phyloP scores from a whole-genome alignment of 371 early-diverging fungal genomes.

The Blastocladiella emersonii region DNA sequence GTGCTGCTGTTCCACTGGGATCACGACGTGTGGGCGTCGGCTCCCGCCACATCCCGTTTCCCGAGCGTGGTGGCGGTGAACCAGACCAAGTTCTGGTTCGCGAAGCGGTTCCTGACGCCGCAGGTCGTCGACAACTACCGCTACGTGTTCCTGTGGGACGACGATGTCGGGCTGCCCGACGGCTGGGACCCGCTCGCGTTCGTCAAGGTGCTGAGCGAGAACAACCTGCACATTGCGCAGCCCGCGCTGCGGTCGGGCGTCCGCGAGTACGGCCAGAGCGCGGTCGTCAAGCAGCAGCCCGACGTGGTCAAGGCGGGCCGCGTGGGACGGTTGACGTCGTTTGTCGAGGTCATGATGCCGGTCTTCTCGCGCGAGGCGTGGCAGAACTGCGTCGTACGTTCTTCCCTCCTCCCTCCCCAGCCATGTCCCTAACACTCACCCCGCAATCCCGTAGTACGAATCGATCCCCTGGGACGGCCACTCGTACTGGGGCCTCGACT shows the following conservation, averaged over 20 bases:
- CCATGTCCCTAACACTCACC: neutral
- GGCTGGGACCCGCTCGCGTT: neutral
- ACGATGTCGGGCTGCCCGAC: neutral
- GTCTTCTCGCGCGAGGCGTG: neutral
- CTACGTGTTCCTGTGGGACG: constrained; percentile 5
- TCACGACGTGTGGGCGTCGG: neutral
- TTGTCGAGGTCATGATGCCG: constrained; percentile 4
- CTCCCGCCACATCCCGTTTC: neutral
- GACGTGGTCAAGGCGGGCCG: too few relatives aligned
- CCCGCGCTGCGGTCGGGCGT: neutral
- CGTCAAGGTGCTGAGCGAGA: neutral
- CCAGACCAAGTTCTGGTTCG: constrained; percentile 6
- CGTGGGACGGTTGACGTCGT: neutral
- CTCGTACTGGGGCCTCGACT: constrained; percentile 1
- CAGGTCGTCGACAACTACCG: neutral
- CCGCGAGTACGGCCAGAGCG: neutral
- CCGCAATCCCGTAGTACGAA: neutral
- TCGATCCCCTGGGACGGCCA: neutral
- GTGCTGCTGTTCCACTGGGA: constrained; percentile 1
- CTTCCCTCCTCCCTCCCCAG: neutral
- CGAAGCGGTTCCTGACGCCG: constrained; percentile 4
- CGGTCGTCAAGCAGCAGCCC: neutral
- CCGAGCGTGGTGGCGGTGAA: neutral
- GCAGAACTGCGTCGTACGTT: neutral
- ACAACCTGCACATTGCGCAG: constrained; percentile 1